Evolutionary conservation across 768 basidiomycete genomes (phyloP), one percentile per base, ranked within the genome.

Genomic region (Suillus weaverae): DNA sequence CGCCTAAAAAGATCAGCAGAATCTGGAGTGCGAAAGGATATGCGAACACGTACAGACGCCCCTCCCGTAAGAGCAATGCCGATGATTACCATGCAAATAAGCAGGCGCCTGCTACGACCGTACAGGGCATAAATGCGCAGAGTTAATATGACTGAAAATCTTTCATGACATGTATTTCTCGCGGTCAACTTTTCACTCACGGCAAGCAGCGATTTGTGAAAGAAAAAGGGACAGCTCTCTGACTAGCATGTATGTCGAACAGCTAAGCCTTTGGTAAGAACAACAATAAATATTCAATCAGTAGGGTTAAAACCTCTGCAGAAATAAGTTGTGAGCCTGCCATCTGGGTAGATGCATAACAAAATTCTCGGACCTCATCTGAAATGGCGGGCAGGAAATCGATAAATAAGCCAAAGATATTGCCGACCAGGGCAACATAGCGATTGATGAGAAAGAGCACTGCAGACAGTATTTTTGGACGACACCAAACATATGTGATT

Each of bases 91-190:
- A 85, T 70, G 35, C 70, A 74, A 6, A 68, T 61, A n/a, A 82
- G 64, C 41, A 85, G 69, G 26, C 76, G 74, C 46, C 74, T 65
- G 22, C 78, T 80, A 39, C 81, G 70, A 11, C 75, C 74, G 63
- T 85, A 86, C 14, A 87, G 70, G 2, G 86, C 85, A 63, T 80
- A 81, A 57, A 82, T 82, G 44, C 85, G 81, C 46, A 84, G 70
- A 16, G 79, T 78, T 33, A 85, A 75, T 30, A 81, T 78, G 63
- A 77, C 82, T 84, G 14, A 13, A 39, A 62, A 62, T 36, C 11
- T 43, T 14, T 50, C 13, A 50, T 22, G 22, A 14, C 22, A 44
- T n/a, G 53, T 26, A 11, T 46, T 18, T 61, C 46, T 63, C 61
- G 5, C 7, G 3, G 5, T 16, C 3, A 20, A 63, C 55, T 35